These are phyloP conservation scores for Irpex rosettiformis DNA, from an alignment of 1,284 basidiomycete species.

Conservation along the genomic window DNA sequence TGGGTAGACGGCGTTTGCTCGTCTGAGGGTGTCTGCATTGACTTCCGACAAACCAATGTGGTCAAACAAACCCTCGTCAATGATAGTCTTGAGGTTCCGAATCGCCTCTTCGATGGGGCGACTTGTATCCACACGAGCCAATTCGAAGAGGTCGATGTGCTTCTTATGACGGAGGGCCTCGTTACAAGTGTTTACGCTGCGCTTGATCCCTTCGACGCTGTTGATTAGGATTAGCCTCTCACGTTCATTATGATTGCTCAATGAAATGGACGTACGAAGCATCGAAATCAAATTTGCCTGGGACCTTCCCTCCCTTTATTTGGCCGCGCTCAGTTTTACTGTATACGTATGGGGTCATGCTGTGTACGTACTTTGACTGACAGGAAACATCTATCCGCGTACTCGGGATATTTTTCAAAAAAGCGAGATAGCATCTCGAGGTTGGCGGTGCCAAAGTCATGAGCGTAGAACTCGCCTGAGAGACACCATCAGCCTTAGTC, in stretches of 20 bases:
- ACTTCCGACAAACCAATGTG: slow-evolving; percentile 48
- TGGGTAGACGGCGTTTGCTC: slow-evolving; percentile 38
- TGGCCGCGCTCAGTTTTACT: too few species aligned
- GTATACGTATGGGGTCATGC: too few species aligned
- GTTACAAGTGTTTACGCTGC: slow-evolving; percentile 36
- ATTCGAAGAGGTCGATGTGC: slow-evolving; percentile 43
- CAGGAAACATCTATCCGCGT: slow-evolving; percentile 47
- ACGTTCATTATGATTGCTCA: not conserved
- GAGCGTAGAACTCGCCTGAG: slow-evolving; percentile 42
- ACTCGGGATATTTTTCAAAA: slow-evolving; percentile 49
- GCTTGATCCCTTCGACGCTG: slow-evolving; percentile 37
- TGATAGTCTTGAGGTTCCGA: slow-evolving; percentile 24
- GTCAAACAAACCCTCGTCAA: slow-evolving; percentile 41
- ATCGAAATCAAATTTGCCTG: slow-evolving; percentile 18
- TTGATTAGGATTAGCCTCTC: not conserved
- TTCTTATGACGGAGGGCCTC: slow-evolving; percentile 38
- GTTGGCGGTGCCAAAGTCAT: slow-evolving; percentile 32
- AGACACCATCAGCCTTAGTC: not conserved
- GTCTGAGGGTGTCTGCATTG: slow-evolving; percentile 41
- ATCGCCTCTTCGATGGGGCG: slow-evolving; percentile 32
- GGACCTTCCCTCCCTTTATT: too few species aligned
- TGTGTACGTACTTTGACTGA: slow-evolving; percentile 34
- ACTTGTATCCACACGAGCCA: slow-evolving; percentile 31
- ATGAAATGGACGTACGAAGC: slow-evolving; percentile 24
- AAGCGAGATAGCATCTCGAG: slow-evolving; percentile 41